Base-by-base conservation (phyloP, 352 stramenopile genomes). In the Discostella stelligera region DNA sequence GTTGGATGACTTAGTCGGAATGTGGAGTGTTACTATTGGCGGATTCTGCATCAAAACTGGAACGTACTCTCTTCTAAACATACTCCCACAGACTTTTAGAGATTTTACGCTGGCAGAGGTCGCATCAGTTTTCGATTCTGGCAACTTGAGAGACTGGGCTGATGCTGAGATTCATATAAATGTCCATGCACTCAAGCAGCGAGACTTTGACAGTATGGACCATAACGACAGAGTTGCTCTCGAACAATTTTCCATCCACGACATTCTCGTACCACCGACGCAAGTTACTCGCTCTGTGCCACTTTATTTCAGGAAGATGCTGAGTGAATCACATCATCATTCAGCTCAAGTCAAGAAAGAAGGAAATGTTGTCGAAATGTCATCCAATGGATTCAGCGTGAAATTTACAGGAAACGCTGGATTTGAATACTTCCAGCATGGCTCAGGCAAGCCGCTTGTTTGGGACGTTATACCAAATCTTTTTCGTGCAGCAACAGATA, bases 401-500 rank as follows among this genome's bases (percentile, higher is more conserved):
- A 70, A 58, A 20, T 76, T 65, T 0, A 2, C 41, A 21, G 53
- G 27, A 41, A 71, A 39, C 13, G 1, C 30, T 20, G 44, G 44
- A 18, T 70, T 81, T 49, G 54, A 77, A 20, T 77, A 77, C 67
- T 55, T 44, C 39, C 27, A 11, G 16, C n/a, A 27, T 18, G 18
- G 44, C 2, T 49, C 8, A 7, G n/a, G 20, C 21, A 37, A 23
- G 50, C 10, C 3, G 8, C 48, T 79, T 30, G n/a, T 79, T 8
- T 58, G 48, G 16, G 59, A 52, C 37, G 32, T 82, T 3, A 21
- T 46, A 0, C 60, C 69, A 30, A 82, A 77, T 25, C 61, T 82
- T 14, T 82, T 82, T 71, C 60, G 74, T 10, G 74, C 74, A 32
- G 61, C 59, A 61, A 82, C 74, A 5, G 74, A 82, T 50, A 82